Conservation (phyloP, 2,329 filamentous ascomycete genomes). For the Fusarium tjaetaba region DNA sequence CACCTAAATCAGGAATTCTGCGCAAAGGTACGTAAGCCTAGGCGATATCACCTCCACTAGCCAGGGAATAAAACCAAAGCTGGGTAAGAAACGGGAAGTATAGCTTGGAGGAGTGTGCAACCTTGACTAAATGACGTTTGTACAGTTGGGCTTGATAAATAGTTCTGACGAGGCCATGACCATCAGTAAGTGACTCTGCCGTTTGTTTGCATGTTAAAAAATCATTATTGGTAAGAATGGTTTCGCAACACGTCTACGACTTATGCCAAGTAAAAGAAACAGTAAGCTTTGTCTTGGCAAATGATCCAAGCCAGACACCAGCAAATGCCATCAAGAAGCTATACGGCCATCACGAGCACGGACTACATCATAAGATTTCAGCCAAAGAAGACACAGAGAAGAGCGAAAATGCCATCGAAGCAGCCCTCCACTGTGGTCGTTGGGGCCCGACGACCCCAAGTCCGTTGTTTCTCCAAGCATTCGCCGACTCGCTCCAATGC, state of each 20-base stretch:
- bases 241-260: conserved; percentile 53
- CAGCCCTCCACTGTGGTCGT: conserved; percentile 69
- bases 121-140: conserved; percentile 8
- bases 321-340: conserved; percentile 65
- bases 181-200: neutral
- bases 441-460: conserved; percentile 73
- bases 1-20: neutral
- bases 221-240: conserved; percentile 25
- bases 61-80: neutral
- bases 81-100: neutral
- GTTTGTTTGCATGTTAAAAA: neutral
- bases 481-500: conserved; percentile 70
- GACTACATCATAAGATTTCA: conserved; percentile 10
- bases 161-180: neutral
- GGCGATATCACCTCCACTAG: neutral
- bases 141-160: neutral
- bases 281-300: conserved; percentile 67
- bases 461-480: conserved; percentile 74
- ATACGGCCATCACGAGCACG: conserved; percentile 51
- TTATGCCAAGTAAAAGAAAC: conserved; percentile 63
- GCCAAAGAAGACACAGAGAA: conserved; percentile 35
- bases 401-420: conserved; percentile 58
- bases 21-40: conserved; percentile 9
- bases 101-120: neutral
- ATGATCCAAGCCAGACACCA: conserved; percentile 62